phyloP scores from a whole-genome alignment of 2,329 filamentous ascomycete species.

The Aspergillus brasiliensis region DNA sequence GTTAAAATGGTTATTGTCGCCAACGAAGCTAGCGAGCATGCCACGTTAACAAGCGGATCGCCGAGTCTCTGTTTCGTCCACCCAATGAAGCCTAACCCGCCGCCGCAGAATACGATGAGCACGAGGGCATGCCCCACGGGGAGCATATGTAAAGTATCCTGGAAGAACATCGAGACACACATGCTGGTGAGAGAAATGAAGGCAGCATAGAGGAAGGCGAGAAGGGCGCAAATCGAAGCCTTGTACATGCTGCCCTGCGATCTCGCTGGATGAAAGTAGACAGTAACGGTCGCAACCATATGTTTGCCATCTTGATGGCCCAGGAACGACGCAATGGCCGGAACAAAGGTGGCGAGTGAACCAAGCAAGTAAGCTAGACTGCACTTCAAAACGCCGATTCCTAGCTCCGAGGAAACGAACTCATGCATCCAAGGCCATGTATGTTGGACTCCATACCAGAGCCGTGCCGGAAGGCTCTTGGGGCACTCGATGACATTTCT shows the following conservation, averaged over 20 bases:
- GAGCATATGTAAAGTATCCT: constrained; percentile 65
- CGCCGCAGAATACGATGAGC: constrained; percentile 80
- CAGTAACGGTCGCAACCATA: constrained; percentile 87
- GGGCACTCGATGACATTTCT: constrained; percentile 23
- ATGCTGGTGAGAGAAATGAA: constrained; percentile 80
- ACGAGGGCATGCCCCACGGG: constrained; percentile 76
- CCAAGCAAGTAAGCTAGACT: constrained; percentile 85
- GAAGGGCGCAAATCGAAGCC: constrained; percentile 72
- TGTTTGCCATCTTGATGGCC: constrained; percentile 90
- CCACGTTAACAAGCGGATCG: constrained; percentile 79
- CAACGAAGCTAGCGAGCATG: constrained; percentile 81
- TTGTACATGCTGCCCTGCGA: constrained; percentile 88
- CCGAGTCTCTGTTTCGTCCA: constrained; percentile 82
- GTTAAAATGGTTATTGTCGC: constrained; percentile 88
- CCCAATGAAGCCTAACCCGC: constrained; percentile 81
- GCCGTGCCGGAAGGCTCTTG: constrained; percentile 17
- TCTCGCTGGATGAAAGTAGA: constrained; percentile 90
- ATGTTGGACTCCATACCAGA: constrained; percentile 36
- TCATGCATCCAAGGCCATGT: constrained; percentile 49
- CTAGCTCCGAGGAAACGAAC: constrained; percentile 72
- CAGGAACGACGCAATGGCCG: constrained; percentile 69
- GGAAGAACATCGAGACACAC: constrained; percentile 81
- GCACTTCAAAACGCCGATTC: constrained; percentile 84
- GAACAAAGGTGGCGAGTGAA: constrained; percentile 81
- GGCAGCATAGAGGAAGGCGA: constrained; percentile 77